Evolutionary conservation across 2,329 filamentous ascomycete species (phyloP).

Genomic region (Fusarium siculi): DNA sequence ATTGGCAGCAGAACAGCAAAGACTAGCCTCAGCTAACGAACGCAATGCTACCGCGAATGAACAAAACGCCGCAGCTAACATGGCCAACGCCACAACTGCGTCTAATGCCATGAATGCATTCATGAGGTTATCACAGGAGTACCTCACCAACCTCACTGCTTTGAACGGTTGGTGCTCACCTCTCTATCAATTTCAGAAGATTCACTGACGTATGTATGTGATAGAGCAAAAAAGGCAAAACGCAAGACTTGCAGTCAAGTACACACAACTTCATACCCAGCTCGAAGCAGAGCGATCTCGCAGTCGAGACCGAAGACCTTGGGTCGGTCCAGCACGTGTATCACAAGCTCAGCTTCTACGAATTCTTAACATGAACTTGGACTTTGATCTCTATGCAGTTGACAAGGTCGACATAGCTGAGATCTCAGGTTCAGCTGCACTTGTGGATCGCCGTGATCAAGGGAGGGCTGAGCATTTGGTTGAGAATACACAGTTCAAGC

Average conservation of each 20-base stretch:
- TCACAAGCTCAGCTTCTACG: background rate
- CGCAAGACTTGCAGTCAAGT: background rate
- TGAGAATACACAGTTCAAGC: background rate
- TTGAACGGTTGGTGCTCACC: background rate
- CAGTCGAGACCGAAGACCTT: background rate
- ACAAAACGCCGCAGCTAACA: background rate
- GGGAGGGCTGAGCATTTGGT: background rate
- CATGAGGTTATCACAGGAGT: background rate
- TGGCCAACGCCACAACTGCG: background rate
- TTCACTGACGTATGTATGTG: background rate
- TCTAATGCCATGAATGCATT: background rate
- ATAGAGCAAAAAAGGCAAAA: background rate
- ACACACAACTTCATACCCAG: fast-evolving
- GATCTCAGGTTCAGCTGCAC: background rate
- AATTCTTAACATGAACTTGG: background rate
- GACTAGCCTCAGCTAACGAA: background rate
- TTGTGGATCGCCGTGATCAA: background rate
- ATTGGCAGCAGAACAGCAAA: background rate
- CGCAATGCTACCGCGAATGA: background rate
- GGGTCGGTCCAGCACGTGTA: background rate
- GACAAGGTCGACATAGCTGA: background rate
- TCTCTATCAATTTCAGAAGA: fast-evolving
- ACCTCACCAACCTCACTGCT: background rate
- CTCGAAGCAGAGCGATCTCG: background rate
- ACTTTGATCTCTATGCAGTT: background rate